Base-by-base conservation (phyloP, 352 stramenopile species). In the Phytophthora pistaciae region DNA sequence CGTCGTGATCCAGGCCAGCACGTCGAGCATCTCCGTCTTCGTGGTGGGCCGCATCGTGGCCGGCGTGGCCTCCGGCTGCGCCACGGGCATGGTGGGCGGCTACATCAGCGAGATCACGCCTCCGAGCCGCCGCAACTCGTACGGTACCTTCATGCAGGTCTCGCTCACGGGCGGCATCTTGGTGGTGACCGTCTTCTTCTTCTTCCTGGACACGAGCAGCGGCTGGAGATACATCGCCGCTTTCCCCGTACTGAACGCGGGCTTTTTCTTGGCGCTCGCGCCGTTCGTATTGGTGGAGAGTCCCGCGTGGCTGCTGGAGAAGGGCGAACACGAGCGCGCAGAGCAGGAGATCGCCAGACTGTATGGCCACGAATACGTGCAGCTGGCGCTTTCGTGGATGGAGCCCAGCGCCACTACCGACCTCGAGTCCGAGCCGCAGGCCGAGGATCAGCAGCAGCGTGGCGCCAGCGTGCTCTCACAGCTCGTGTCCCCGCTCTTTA, bases 81-180 rank as follows among this genome's bases (percentile, higher is more conserved):
- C 74, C 3, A 81, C 74, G 9, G 75, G 72, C 8, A 70, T 84
- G 60, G 60, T 78, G 29, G 61, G 65, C 1, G 75, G 70, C 50
- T 84, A 82, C 44, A 72, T 84, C 61, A 84, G 65, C 60, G 79
- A 86, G 66, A 86, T 86, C 48, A 72, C 76, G 2, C 79, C 79
- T 13, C 67, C 74, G 5, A 66, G 57, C 55, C 67, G 77, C 21
- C 79, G 79, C 18, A 78, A 71, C 48, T 71, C 64, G 23, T 68
- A 83, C 21, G 66, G 68, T 50, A 68, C 66, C 33, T 75, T 77
- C 23, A 76, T 85, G 58, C 84, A 92, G 55, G 71, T 87, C 14
- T 68, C 68, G 16, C 59, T 90, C 18, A 60, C 66, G 2, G 54
- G 79, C 10, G 79, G 80, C 11, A 74, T 82, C 23, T 55, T 86